phyloP scores from a whole-genome alignment of 2,329 filamentous ascomycete species.

The Triangularia setosa region DNA sequence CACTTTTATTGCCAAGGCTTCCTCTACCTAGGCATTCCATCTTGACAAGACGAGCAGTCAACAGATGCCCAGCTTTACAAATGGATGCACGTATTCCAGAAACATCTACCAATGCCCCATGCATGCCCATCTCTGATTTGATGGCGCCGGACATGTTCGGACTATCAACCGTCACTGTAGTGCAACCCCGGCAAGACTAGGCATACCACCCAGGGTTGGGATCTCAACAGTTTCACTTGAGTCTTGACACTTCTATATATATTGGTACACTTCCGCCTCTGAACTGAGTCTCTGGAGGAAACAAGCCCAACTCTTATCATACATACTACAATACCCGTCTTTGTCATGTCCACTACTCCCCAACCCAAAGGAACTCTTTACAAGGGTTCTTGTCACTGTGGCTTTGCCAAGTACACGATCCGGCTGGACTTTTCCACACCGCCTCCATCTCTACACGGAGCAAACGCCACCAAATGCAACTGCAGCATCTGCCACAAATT shows the following conservation, averaged over 20 bases:
- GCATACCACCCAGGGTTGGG: neutral
- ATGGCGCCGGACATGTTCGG: neutral
- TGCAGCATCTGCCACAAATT: slow-evolving; percentile 8
- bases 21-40: neutral
- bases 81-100: neutral
- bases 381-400: slow-evolving; percentile 11
- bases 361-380: neutral
- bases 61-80: neutral
- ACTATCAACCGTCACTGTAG: neutral
- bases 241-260: neutral
- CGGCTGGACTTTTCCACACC: neutral
- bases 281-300: too few species aligned
- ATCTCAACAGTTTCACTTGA: neutral
- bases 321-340: neutral
- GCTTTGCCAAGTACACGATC: slow-evolving; percentile 4
- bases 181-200: neutral
- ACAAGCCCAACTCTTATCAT: neutral
- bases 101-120: neutral
- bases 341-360: neutral
- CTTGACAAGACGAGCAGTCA: neutral
- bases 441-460: neutral
- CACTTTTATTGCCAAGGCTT: too few species aligned
- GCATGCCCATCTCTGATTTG: neutral
- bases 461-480: slow-evolving; percentile 7
- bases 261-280: too few species aligned